Evolutionary conservation across 495 filamentous ascomycete genomes (phyloP).

Genomic region (Sordaria brevicollis): DNA sequence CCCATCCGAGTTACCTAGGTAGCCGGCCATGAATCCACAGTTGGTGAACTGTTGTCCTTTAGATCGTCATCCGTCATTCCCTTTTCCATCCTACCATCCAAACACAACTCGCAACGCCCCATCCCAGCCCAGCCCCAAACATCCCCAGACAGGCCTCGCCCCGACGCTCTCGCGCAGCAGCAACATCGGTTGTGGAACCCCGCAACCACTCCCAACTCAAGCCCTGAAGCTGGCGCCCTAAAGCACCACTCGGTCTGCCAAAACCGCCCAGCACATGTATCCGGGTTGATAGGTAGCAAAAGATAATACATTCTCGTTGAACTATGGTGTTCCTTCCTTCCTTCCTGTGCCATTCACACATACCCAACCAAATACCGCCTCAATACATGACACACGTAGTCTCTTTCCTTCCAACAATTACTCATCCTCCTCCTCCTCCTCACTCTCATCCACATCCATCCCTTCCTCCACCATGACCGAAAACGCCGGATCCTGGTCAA

Average conservation of each 20-base stretch:
- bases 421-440: slow-evolving; percentile 63
- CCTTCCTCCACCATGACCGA: slow-evolving; percentile 77
- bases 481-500: slow-evolving; percentile 92
- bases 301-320: slow-evolving; percentile 6
- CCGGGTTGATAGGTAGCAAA: not conserved
- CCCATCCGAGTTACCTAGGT: not conserved
- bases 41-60: not conserved
- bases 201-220: not conserved
- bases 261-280: not conserved
- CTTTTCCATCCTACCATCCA: not conserved
- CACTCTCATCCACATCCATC: slow-evolving; percentile 88
- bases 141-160: not conserved
- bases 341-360: slow-evolving; percentile 10
- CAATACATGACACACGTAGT: not conserved
- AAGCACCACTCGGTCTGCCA: not conserved
- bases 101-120: not conserved
- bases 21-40: not conserved
- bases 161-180: not conserved
- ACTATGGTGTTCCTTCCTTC: too few species aligned
- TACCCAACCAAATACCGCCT: slow-evolving; percentile 1
- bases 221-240: not conserved
- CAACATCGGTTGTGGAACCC: not conserved
- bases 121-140: not conserved
- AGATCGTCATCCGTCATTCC: not conserved
- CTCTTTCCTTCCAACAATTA: slow-evolving; percentile 9